Evolutionary conservation across 768 basidiomycete species (phyloP).

Genomic region (Suillus subaureus): DNA sequence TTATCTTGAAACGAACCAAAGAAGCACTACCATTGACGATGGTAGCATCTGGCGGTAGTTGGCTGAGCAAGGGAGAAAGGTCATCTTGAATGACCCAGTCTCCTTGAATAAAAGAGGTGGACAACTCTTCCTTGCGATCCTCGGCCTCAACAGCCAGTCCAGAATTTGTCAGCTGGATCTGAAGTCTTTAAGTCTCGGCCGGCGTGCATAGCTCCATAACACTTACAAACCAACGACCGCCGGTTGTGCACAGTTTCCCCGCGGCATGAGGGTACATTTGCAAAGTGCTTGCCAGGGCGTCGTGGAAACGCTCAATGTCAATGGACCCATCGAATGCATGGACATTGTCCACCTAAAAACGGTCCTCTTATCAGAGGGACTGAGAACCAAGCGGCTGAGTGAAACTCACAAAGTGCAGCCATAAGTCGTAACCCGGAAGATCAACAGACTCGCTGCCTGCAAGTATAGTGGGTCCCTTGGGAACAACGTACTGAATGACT

Average conservation of each 20-base stretch:
- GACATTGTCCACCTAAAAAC: conserved; percentile 20
- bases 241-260: conserved; percentile 20
- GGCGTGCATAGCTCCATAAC: not conserved
- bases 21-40: conserved; percentile 21
- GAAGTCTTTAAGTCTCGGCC: conserved; percentile 5
- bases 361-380: conserved; percentile 8
- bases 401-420: conserved; percentile 19
- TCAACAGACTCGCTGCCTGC: conserved; percentile 13
- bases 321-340: conserved; percentile 21
- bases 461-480: conserved; percentile 21
- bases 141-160: conserved; percentile 18
- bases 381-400: not conserved
- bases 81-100: conserved; percentile 32
- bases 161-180: conserved; percentile 28
- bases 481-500: conserved; percentile 19
- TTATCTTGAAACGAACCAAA: conserved; percentile 32
- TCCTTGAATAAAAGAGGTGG: conserved; percentile 18
- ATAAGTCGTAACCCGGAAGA: conserved; percentile 27
- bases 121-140: conserved; percentile 11
- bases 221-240: conserved; percentile 24
- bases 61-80: conserved; percentile 21
- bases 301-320: conserved; percentile 21
- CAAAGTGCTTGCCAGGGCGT: conserved; percentile 23
- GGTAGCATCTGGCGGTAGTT: conserved; percentile 16
- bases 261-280: conserved; percentile 31